Evolutionary conservation across 164 flowering plant species (phyloP).

Genomic region (Umbilicus rupestris): DNA sequence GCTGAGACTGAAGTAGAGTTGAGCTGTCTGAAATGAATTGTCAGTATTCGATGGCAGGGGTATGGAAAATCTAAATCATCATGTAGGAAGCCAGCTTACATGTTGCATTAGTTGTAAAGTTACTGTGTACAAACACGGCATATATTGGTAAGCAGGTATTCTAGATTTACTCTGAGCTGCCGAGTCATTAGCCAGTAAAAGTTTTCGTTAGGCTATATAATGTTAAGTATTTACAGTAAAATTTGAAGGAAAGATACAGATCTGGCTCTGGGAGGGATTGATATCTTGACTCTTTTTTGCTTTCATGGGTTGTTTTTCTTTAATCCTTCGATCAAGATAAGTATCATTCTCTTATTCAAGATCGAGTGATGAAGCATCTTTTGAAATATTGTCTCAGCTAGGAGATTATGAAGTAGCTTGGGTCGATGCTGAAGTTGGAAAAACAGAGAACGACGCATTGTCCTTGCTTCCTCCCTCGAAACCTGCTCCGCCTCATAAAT

Average conservation of each 20-base stretch:
- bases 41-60: background rate
- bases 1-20: background rate
- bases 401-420: constrained; percentile 96
- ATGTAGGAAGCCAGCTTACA: background rate
- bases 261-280: background rate
- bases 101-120: background rate
- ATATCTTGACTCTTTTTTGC: background rate
- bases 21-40: background rate
- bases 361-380: background rate
- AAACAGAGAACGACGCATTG: constrained; percentile 54
- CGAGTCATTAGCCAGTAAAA: background rate
- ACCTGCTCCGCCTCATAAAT: constrained; percentile 71
- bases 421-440: constrained; percentile 84
- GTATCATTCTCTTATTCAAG: background rate
- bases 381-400: constrained; percentile 38
- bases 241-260: background rate
- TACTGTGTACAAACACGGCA: background rate
- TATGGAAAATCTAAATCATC: background rate
- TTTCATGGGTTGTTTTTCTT: background rate
- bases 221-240: background rate
- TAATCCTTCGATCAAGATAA: background rate
- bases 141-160: background rate
- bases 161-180: background rate
- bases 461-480: constrained; percentile 71
- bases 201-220: background rate